Evolutionary conservation across 75 land plant species (phyloP), one percentile per base, ranked within the genome.

Genomic region (Adiantum capillusveneris): DNA sequence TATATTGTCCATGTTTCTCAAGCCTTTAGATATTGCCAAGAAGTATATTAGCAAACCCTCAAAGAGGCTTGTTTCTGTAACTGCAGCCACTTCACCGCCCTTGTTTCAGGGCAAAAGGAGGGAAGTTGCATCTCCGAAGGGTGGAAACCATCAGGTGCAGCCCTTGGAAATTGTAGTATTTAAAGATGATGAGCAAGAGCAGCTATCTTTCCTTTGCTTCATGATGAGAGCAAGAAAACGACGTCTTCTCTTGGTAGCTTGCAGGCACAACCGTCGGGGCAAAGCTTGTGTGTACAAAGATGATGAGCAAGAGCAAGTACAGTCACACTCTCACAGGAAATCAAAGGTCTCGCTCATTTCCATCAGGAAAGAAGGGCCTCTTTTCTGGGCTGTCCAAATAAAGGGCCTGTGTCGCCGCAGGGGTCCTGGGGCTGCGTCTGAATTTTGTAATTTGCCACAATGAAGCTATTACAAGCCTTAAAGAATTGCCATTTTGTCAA

Each of bases 1-100:
- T 59, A 90, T 86, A 39, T 79, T 83, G 55, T 50, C 67, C 57
- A 90, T 90, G 90, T 91, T 91, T 73, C 79, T 79, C 16, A 74
- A 82, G 59, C 97, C 97, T 31, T 66, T 91, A 14, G 70, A 85
- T 37, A 77, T 74, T 77, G 75, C 74, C 5, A 53, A 22, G 14
- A 53, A 53, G 25, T 3, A 17, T 18, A 46, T 21, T 6, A 14
- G 50, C 5, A 46, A 46, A 17, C 22, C 50, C 2, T n/a, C 50
- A 6, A 2, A 6, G 17, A 46, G 14, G 3, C 6, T 6, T 2
- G 6, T 46, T 6, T 21, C 22, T 46, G 5, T 6, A 2, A 18
- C 50, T 18, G 18, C 50, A 46, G 22, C 22, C 17, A 5, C 13
- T 6, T n/a, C 22, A 21, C 17, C 17, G 37, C 37, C 37, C 9